Base-by-base conservation (phyloP, 1,139 yeast species). In the Suhomyces maxii region DNA sequence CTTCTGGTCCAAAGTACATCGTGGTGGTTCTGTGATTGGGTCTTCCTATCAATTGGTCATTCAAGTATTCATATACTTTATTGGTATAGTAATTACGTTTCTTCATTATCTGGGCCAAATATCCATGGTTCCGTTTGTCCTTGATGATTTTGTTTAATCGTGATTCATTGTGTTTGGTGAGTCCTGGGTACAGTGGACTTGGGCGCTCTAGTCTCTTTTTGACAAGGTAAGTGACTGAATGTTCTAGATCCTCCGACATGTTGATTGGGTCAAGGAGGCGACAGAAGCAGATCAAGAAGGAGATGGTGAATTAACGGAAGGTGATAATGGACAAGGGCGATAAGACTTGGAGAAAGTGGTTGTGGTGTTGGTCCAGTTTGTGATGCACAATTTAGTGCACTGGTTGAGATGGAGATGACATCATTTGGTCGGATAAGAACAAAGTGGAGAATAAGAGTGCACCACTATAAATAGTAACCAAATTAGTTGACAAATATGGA, bases 31-130 rank as follows among this genome's bases (percentile, higher is more conserved):
- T 23, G 14, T 30, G 32, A 14, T n/a, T 12, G 12, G 28, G 36
- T 5, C 44, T 44, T 6, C 40, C 40, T 13, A 34, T 38, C 35
- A 28, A 28, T 3, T 38, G 39, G 6, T 49, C 51, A 31, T 53
- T 47, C 39, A 54, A 33, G 28, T 53, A 53, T 25, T 48, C 46
- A 38, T 52, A 53, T 3, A 52, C 44, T 37, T 51, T 52, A 37
- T 49, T 45, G 14, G 55, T 49, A 46, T 55, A 55, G 45, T 54
- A 50, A 32, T 47, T 52, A 18, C 57, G 37, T 41, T 52, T 55
- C 35, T 44, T 47, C 37, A 50, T 35, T 18, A 50, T 44, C 25
- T 51, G 55, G 2, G 34, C 40, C 41, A 55, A 44, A n/a, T 44
- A 36, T n/a, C 47, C 45, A 37, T 53, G 54, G n/a, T 42, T 33